Conservation (phyloP, 1,284 basidiomycete genomes). For the Volvariella volvacea region DNA sequence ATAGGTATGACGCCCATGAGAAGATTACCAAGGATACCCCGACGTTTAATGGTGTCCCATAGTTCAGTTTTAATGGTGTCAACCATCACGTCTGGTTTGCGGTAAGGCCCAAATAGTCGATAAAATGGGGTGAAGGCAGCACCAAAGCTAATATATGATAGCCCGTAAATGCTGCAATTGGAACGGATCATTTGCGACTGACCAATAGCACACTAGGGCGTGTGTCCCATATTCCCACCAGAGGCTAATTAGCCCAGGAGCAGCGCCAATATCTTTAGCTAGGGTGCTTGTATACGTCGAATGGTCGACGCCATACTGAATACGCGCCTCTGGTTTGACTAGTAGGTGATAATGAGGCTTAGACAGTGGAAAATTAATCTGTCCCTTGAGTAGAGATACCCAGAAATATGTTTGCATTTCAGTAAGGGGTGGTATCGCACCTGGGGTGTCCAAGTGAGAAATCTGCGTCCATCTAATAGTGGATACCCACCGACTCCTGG, state of each 20-base stretch:
- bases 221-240: slow-evolving; percentile 46
- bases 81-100: slow-evolving; percentile 29
- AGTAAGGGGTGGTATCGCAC: slow-evolving; percentile 62
- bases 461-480: neutral
- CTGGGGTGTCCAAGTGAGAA: slow-evolving; percentile 16
- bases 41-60: slow-evolving; percentile 56
- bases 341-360: slow-evolving; percentile 55
- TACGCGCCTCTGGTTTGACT: slow-evolving; percentile 44
- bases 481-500: slow-evolving; percentile 45
- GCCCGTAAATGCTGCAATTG: neutral
- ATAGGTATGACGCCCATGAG: slow-evolving; percentile 58
- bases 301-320: slow-evolving; percentile 58
- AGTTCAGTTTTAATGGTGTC: slow-evolving; percentile 50
- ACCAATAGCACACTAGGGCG: slow-evolving; percentile 53
- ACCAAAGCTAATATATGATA: slow-evolving; percentile 36
- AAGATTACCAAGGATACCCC: slow-evolving; percentile 49
- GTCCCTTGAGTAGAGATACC: slow-evolving; percentile 43
- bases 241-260: slow-evolving; percentile 43
- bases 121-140: slow-evolving; percentile 62
- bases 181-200: too few species aligned
- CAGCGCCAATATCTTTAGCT: slow-evolving; percentile 54
- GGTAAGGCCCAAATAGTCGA: slow-evolving; percentile 52
- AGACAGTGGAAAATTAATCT: slow-evolving; percentile 36
- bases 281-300: slow-evolving; percentile 52
- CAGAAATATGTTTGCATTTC: slow-evolving; percentile 64